Evolutionary conservation across 2,329 filamentous ascomycete species (phyloP), one percentile per base, ranked within the genome.

Genomic region (Alternaria atra): DNA sequence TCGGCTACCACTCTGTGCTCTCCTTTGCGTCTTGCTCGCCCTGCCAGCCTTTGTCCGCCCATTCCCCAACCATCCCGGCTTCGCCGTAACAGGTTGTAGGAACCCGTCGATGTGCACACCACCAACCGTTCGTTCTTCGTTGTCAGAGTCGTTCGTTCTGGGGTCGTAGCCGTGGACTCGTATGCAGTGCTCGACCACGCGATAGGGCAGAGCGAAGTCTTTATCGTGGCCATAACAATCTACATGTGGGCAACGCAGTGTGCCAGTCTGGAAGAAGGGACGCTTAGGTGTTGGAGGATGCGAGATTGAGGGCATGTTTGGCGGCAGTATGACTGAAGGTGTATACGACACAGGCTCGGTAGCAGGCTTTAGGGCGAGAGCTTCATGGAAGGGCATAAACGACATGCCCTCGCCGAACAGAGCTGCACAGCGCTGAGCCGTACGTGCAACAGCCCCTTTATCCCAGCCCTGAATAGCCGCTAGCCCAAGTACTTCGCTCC

Each of bases 401-500:
- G 82, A 79, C 86, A 95, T 93, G 25, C 85, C 82, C 77, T 95
- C 87, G 0, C 85, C 86, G 69, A 97, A 97, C 0, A 97, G 81
- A 46, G 86, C 82, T 2, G 90, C 87, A 71, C 94, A 98, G 50
- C 94, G 86, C 71, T 89, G 84, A 2, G 90, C 86, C 0, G 93
- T 86, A 30, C 91, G 86, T 53, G 88, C 85, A 12, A 97, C 79
- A 1, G 89, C 90, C 1, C 81, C 77, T 1, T 90, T 82, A 23
- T 76, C 63, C 78, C 93, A 94, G 0, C 91, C 92, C 2, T 86
- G 86, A 51, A 96, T 80, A 0, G 91, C 86, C 3, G 94, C 94
- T 1, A 93, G 84, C 0, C 91, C 91, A 29, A 97, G 80, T 1
- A 97, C 86, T 67, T 97, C 92, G 67, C 89, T 91, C 94, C 94